phyloP scores from a whole-genome alignment of 257 asterid species.

The Solanum lignicaule region DNA sequence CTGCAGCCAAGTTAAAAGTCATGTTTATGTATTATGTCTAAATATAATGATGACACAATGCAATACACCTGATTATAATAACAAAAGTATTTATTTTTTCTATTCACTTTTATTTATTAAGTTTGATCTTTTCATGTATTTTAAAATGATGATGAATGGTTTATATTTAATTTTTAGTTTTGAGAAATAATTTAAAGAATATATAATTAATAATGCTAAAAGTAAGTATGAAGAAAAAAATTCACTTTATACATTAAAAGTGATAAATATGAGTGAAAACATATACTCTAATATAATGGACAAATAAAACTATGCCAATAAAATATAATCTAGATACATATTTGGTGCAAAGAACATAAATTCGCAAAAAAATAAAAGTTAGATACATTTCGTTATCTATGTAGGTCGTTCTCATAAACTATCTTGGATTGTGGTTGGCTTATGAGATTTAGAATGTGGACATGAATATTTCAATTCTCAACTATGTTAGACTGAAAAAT shows the following conservation, averaged over 20 bases:
- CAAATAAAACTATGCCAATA: not conserved
- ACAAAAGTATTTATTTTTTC: not conserved
- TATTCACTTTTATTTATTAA: too few species aligned
- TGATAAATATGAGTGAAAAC: not conserved
- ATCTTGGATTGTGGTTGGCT: not conserved
- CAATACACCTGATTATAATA: not conserved
- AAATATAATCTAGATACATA: not conserved
- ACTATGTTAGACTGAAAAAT: not conserved
- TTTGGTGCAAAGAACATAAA: not conserved
- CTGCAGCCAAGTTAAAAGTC: fast-evolving
- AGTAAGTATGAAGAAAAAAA: too few species aligned
- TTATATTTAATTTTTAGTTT: too few species aligned
- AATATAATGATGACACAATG: not conserved
- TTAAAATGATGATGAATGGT: not conserved
- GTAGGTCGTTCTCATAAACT: not conserved
- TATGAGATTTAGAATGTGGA: not conserved
- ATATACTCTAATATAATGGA: not conserved
- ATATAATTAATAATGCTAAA: too few species aligned
- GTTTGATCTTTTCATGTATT: not conserved
- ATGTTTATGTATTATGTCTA: too few species aligned
- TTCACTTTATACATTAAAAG: too few species aligned
- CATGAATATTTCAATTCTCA: not conserved
- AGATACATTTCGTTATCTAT: not conserved
- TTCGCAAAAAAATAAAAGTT: not conserved
- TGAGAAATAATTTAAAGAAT: too few species aligned